A percentile compares a stretch with the other conserved stretches of the same genome.
phyloP scores from a whole-genome alignment of 2,329 filamentous ascomycete genomes.

The Didymella exigua region DNA sequence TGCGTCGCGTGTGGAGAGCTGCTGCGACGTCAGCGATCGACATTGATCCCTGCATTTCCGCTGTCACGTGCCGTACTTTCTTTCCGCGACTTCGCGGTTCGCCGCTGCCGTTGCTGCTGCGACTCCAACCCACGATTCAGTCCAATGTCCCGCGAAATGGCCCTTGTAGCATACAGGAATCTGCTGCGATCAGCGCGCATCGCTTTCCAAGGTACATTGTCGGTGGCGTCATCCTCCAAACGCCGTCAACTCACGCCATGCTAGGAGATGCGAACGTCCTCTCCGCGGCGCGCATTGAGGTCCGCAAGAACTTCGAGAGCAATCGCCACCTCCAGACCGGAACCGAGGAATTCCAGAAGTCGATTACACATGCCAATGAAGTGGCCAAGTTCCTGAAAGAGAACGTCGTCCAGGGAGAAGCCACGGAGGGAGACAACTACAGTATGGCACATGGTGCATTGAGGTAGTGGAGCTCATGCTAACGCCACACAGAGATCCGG shows the following conservation, averaged over 20 bases:
- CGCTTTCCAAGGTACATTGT: conserved; percentile 75
- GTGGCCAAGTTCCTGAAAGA: conserved; percentile 78
- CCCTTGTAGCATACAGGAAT: conserved; percentile 77
- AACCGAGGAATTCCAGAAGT: conserved; percentile 64
- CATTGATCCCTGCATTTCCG: conserved; percentile 7
- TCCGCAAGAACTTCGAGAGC: conserved; percentile 73
- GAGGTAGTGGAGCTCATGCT: conserved; percentile 10
- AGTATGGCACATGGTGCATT: conserved; percentile 55
- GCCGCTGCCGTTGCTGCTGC: conserved; percentile 2
- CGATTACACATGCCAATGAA: conserved; percentile 79
- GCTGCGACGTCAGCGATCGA: conserved; percentile 27
- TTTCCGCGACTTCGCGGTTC: conserved; percentile 15
- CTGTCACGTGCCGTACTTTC: conserved; percentile 8
- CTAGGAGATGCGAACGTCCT: conserved; percentile 74
- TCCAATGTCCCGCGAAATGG: conserved; percentile 55
- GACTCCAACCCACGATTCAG: conserved; percentile 4
- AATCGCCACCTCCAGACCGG: conserved; percentile 65
- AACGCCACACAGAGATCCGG: conserved; percentile 66
- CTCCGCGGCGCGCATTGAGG: conserved; percentile 71
- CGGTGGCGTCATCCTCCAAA: too few relatives aligned
- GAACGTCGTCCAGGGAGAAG: conserved; percentile 86
- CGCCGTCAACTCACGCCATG: neutral
- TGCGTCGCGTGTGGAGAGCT: conserved; percentile 30
- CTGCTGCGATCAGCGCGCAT: conserved; percentile 80
- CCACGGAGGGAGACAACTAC: conserved; percentile 59